Base-by-base conservation (phyloP, 345 rosid species). In the Linum lewisii region DNA sequence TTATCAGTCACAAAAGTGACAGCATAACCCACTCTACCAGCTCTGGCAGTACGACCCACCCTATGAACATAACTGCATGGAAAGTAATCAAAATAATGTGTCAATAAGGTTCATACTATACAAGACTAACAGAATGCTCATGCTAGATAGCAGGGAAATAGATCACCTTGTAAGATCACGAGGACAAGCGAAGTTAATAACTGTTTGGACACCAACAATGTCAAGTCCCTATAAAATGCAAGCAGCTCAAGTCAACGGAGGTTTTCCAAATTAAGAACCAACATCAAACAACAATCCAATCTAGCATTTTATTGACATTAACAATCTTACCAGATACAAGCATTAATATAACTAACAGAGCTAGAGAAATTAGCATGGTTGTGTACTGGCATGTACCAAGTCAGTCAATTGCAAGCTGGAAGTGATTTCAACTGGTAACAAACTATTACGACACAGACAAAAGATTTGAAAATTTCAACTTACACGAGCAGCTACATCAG, bases 31-130 rank as follows among this genome's bases (percentile, higher is more conserved):
- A 87, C 84, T 77, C 95, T 84, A 10, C 99, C 99, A 67, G 99
- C 99, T 84, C 99, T 82, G 58, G 99, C 99, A 54, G 96, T 89
- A 58, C 96, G 86, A 63, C 99, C 99, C 16, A 93, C 99, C 71
- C 96, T 82, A 72, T 93, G 99, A 72, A 87, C 84, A 65, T 93
- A 89, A 67, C 99, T 93, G 84, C 63, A 63, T 21, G 66, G 32
- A 62, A 51, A 53, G 61, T 69, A 29, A 67, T 47, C 59, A 50
- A 24, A 1, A 59, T 0, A 44, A 29, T 3, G 34, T 29, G 34
- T 42, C 47, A 42, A 16, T 42, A 11, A 8, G 4, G 7, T 34
- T 6, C 47, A 14, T 24, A 58, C 36, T 63, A 50, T 6, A 57
- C 36, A 50, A 16, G 14, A n/a, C 14, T 25, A 42, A 20, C 22